Percentiles rank a stretch among this genome's conserved stretches.
phyloP scores from a whole-genome alignment of 139 green algal species.

The Chlamydomonas urium region DNA sequence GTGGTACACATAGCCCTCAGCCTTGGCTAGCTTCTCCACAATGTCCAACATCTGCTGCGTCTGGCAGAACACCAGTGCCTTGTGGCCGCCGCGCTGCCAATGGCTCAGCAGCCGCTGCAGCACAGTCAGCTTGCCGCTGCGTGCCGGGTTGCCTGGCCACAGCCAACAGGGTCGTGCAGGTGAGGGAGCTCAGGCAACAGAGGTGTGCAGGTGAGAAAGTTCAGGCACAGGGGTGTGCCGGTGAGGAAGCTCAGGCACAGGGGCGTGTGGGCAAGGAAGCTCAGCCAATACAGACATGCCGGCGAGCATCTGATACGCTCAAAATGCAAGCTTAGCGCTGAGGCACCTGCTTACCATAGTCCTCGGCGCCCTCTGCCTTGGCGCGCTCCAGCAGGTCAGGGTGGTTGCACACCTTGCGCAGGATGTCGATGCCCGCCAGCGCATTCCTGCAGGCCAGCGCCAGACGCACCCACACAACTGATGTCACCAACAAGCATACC shows the following conservation, averaged over 20 bases:
- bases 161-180: no score
- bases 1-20: constrained; percentile 14
- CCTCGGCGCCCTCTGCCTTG: constrained; percentile 38
- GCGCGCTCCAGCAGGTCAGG: constrained; percentile 88
- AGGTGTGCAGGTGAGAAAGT: no score
- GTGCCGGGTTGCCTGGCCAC: constrained; percentile 47
- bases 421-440: constrained; percentile 90
- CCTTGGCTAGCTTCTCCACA: constrained; percentile 67
- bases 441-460: constrained; percentile 37
- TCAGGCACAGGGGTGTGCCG: no score
- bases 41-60: constrained; percentile 99
- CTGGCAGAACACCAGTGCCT: constrained; percentile 84
- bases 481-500: background rate
- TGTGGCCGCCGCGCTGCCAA: constrained; percentile 79
- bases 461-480: constrained; percentile 27
- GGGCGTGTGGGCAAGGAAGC: no score
- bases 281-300: no score
- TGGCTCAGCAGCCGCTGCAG: constrained; percentile 59
- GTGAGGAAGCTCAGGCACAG: no score
- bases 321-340: no score
- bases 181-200: no score
- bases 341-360: constrained; percentile 42
- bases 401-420: constrained; percentile 97
- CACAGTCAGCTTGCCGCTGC: constrained; percentile 85
- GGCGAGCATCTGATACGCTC: no score